phyloP scores from a whole-genome alignment of 306 rosid genomes.

The Lathyrus aphaca region DNA sequence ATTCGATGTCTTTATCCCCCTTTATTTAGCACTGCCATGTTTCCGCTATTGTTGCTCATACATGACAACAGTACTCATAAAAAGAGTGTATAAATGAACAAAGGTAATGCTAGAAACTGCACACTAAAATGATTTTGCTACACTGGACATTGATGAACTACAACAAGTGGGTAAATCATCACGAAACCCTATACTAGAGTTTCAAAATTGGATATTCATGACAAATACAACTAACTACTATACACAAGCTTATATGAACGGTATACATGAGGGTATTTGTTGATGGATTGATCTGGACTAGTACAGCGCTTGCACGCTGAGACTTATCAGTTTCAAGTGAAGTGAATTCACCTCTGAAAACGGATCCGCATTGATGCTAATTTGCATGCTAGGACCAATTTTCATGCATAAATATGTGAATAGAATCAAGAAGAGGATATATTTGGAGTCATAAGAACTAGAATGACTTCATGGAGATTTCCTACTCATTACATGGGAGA shows the following conservation, averaged over 20 bases:
- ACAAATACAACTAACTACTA: conserved; percentile 66
- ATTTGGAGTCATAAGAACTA: conserved; percentile 8
- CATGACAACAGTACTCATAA: neutral
- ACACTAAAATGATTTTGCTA: conserved; percentile 36
- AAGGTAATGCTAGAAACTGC: conserved; percentile 29
- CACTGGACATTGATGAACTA: conserved; percentile 34
- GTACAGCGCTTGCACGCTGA: conserved; percentile 56
- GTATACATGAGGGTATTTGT: conserved; percentile 19
- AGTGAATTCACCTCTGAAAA: conserved; percentile 37
- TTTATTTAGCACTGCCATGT: conserved; percentile 11
- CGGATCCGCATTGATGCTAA: conserved; percentile 29
- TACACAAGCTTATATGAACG: conserved; percentile 54
- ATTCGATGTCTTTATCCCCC: neutral
- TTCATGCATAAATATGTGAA: conserved; percentile 32
- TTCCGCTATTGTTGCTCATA: conserved; percentile 14
- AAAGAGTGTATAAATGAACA: conserved; percentile 15
- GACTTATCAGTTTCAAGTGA: conserved; percentile 41
- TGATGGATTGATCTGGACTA: conserved; percentile 38
- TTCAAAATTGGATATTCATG: conserved; percentile 60
- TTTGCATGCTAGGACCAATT: conserved; percentile 31
- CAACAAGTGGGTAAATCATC: conserved; percentile 35
- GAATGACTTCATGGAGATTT: conserved; percentile 33
- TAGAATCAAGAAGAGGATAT: conserved; percentile 13
- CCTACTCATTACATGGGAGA: conserved; percentile 35
- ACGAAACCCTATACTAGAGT: conserved; percentile 48